Percentiles rank a stretch among this genome's conserved stretches.
phyloP scores from a whole-genome alignment of 768 basidiomycete genomes.

The Boletus fagicola region DNA sequence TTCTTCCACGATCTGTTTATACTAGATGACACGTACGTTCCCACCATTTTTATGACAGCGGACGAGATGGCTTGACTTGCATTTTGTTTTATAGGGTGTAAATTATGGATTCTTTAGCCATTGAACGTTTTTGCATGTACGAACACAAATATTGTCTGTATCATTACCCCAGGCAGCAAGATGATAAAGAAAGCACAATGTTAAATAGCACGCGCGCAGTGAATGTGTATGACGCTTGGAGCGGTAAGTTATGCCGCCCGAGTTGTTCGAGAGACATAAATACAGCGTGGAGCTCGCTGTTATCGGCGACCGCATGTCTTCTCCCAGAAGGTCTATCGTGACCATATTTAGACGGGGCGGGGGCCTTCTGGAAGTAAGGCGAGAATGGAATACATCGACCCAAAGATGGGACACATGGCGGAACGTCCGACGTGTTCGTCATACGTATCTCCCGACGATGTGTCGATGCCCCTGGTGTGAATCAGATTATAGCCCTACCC shows the following conservation, averaged over 20 bases:
- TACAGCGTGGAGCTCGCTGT: not conserved
- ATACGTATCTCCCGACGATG: not conserved
- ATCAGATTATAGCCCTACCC: not conserved
- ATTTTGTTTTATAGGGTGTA: slow-evolving; percentile 36
- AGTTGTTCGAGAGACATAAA: not conserved
- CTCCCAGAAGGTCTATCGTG: not conserved
- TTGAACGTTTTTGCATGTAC: slow-evolving; percentile 22
- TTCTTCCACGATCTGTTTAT: not conserved
- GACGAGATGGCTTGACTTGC: not conserved
- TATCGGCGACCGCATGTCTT: not conserved
- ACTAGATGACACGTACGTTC: slow-evolving; percentile 61
- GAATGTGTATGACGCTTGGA: not conserved
- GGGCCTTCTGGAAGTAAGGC: not conserved
- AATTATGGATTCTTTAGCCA: slow-evolving; percentile 9
- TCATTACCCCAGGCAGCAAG: slow-evolving; percentile 12
- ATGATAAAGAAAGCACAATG: slow-evolving; percentile 4
- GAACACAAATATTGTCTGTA: slow-evolving; percentile 21
- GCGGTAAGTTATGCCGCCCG: not conserved
- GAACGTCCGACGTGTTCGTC: no score
- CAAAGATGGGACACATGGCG: not conserved
- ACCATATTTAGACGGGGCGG: not conserved
- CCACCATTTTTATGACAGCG: not conserved
- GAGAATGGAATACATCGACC: not conserved
- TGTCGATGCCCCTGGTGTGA: not conserved
- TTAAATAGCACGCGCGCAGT: not conserved